Percentiles rank a stretch among this genome's conserved stretches.
These are phyloP conservation scores for Isabelozyma gotoi DNA, from an alignment of 805 yeast species.

Conservation along the genomic window DNA sequence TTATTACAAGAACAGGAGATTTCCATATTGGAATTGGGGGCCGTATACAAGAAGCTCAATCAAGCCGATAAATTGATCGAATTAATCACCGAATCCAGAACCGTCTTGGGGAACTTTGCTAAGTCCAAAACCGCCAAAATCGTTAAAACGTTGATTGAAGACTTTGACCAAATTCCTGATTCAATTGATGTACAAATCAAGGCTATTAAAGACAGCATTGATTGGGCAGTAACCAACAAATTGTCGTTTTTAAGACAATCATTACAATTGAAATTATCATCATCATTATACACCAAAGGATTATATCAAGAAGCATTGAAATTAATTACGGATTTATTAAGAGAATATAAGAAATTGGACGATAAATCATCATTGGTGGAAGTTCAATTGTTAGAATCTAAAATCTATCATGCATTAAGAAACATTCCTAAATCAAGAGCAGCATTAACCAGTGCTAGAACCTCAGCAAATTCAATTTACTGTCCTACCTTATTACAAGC, in stretches of 20 bases:
- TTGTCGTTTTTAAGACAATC: conserved; percentile 88
- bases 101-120: conserved; percentile 75
- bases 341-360: conserved; percentile 89
- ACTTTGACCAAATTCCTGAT: conserved; percentile 62
- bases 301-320: conserved; percentile 68
- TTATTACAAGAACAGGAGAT: conserved; percentile 52
- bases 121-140: conserved; percentile 95
- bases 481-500: conserved; percentile 94
- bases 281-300: conserved; percentile 65
- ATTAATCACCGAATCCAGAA: conserved; percentile 68
- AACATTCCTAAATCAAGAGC: conserved; percentile 91
- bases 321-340: conserved; percentile 68
- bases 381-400: conserved; percentile 87
- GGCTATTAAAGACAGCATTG: conserved; percentile 76
- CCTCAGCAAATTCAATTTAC: conserved; percentile 95
- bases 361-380: conserved; percentile 95
- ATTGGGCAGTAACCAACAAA: conserved; percentile 82
- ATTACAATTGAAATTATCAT: conserved; percentile 78
- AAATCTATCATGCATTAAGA: conserved; percentile 86
- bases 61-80: conserved; percentile 52
- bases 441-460: conserved; percentile 89
- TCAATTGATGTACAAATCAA: conserved; percentile 68
- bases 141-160: conserved; percentile 76
- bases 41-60: conserved; percentile 54
- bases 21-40: conserved; percentile 75